These are phyloP conservation scores for Bathelium albidoporum DNA, from an alignment of 495 filamentous ascomycete genomes.

Conservation along the genomic window DNA sequence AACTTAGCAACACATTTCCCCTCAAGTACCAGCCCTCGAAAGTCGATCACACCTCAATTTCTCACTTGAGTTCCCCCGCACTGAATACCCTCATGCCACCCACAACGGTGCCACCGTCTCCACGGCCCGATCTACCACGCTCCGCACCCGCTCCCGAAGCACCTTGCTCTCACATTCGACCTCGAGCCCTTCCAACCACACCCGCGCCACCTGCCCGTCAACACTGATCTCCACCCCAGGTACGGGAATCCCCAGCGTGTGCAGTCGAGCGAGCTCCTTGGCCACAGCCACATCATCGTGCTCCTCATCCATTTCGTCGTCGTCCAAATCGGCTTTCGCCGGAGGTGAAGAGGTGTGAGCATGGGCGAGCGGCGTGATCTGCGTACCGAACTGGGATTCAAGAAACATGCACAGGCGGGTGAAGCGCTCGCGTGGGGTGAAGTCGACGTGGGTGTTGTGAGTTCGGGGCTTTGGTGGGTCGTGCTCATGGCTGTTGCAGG, in stretches of 20 bases:
- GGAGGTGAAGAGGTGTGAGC: constrained; percentile 41
- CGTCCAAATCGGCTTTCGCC: constrained; percentile 23
- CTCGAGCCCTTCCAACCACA: constrained; percentile 85
- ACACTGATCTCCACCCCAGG: constrained; percentile 81
- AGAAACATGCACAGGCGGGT: constrained; percentile 87
- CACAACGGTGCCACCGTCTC: constrained; percentile 78
- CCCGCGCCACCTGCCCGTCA: constrained; percentile 74
- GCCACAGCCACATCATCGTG: constrained; percentile 39
- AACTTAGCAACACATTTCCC: too few species aligned
- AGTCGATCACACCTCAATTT: not conserved
- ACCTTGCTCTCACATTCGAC: constrained; percentile 72
- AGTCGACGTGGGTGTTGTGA: constrained; percentile 60
- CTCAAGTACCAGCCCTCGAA: too few species aligned
- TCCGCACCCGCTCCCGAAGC: constrained; percentile 67
- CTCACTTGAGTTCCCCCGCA: not conserved
- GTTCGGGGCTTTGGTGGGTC: constrained; percentile 27
- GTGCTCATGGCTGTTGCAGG: constrained; percentile 30
- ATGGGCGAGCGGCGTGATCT: constrained; percentile 58
- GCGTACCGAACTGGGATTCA: constrained; percentile 88
- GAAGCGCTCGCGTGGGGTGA: constrained; percentile 63
- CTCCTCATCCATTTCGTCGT: constrained; percentile 21
- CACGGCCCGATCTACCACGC: constrained; percentile 84
- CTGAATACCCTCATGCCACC: constrained; percentile 21
- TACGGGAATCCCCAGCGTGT: constrained; percentile 71
- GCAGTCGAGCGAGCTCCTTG: constrained; percentile 56